A percentile compares a stretch with the other conserved stretches of the same genome.
Evolutionary conservation across 176 grass and related monocot genomes (phyloP).

Genomic region (Bothriochloa decipiens): DNA sequence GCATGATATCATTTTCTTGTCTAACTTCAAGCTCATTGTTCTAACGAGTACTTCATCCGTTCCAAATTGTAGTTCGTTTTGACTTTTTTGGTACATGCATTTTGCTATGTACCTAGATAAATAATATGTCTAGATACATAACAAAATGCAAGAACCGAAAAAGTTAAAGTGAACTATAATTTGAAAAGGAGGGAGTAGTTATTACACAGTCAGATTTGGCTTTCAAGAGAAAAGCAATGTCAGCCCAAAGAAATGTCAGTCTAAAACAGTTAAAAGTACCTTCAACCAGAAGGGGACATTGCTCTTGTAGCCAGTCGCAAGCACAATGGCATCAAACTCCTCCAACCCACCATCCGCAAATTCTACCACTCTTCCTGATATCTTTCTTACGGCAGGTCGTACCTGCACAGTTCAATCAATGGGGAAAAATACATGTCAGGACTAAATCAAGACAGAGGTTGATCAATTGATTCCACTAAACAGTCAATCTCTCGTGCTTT

Average conservation of each 20-base stretch:
- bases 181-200: no score
- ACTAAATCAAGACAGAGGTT: constrained; percentile 7
- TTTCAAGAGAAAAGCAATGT: no score
- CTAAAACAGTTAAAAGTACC: constrained; percentile 51
- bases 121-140: no score
- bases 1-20: not conserved
- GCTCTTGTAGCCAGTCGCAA: constrained; percentile 95
- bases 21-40: not conserved
- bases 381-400: constrained; percentile 48
- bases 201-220: no score
- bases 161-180: no score
- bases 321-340: constrained; percentile 68
- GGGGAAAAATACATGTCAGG: constrained; percentile 21
- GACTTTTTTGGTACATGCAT: no score
- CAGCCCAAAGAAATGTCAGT: no score
- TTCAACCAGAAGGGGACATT: constrained; percentile 88
- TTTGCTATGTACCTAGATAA: no score
- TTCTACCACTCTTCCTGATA: constrained; percentile 58
- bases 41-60: not conserved
- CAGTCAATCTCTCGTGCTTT: constrained; percentile 23
- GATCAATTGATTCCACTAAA: constrained; percentile 9
- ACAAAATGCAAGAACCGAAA: no score
- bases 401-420: constrained; percentile 64
- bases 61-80: no score
- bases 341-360: constrained; percentile 59